Evolutionary conservation across 2,329 filamentous ascomycete species (phyloP).

Genomic region (Alternaria tenuissima): DNA sequence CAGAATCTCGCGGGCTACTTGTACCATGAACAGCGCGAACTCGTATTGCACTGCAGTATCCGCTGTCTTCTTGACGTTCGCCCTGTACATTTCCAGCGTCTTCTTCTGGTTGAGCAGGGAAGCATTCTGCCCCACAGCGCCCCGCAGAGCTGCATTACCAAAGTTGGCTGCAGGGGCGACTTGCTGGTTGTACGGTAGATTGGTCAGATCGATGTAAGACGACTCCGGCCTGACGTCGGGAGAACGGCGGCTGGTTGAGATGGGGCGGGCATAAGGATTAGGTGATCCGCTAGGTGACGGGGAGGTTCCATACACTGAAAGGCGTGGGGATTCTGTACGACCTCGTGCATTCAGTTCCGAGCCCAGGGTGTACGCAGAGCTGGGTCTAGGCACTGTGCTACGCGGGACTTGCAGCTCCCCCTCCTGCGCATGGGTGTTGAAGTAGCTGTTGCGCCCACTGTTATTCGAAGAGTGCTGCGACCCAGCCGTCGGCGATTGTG

Average conservation of each 20-base stretch:
- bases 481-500: conserved; percentile 39
- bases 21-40: conserved; percentile 93
- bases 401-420: conserved; percentile 55
- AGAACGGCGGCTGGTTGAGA: conserved; percentile 62
- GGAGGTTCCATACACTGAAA: conserved; percentile 56
- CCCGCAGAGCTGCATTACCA: conserved; percentile 82
- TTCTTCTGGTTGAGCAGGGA: conserved; percentile 90
- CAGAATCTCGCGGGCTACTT: conserved; percentile 79
- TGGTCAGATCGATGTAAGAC: conserved; percentile 70
- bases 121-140: conserved; percentile 84
- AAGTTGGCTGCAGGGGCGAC: conserved; percentile 69
- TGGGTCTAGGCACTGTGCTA: conserved; percentile 71
- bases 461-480: conserved; percentile 43
- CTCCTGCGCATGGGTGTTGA: conserved; percentile 43
- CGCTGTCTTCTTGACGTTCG: conserved; percentile 96
- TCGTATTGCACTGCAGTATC: conserved; percentile 92
- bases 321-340: conserved; percentile 63
- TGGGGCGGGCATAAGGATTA: conserved; percentile 55
- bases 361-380: conserved; percentile 77
- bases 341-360: conserved; percentile 74
- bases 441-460: conserved; percentile 36
- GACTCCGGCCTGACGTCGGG: conserved; percentile 67
- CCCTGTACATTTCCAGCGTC: conserved; percentile 96
- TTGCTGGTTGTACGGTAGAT: conserved; percentile 80
- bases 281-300: conserved; percentile 52